Evolutionary conservation across 768 basidiomycete genomes (phyloP), one percentile per base, ranked within the genome.

Genomic region (Auricularia cornea): DNA sequence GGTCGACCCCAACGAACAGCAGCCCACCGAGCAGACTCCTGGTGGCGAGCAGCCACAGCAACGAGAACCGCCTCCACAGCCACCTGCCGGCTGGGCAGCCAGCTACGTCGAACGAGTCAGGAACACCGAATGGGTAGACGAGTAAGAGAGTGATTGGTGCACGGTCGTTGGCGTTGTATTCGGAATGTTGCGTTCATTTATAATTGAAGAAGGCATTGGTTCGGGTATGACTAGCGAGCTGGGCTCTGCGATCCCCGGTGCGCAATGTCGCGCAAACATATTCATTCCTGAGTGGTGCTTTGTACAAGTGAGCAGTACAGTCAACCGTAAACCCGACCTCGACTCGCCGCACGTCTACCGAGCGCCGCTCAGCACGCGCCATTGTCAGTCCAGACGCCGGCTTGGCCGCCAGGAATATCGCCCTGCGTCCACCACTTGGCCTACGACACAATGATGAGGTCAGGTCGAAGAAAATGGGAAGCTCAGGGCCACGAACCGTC

Each of bases 41-140:
- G 60, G 51, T 26, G 64, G 64, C 6, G 14, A 56, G 29, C 60
- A 59, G 11, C 23, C 26, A 10, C 29, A 35, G 77, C 57, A 81
- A 65, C 72, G 87, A 31, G 75, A 76, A 38, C 78, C 73, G 26
- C 80, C 80, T 65, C 81, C 86, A 65, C 72, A 71, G 60, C 79
- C 80, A 48, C 79, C 85, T 61, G 83, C 86, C 10, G 67, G 54
- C 26, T 90, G 89, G 89, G 77, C 89, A 60, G 78, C 78, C 67
- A 77, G 77, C 64, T 91, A 90, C 68, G 80, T 88, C 62, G 79
- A 81, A 20, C 79, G 88, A 23, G 89, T 87, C 59, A 78, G 84
- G 65, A 78, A 74, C 52, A 83, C 81, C 59, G 89, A 86, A 48
- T 89, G 86, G 86, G 78, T 84, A 51, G 89, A 89, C 65, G 88